A percentile compares a stretch with the other conserved stretches of the same genome.
Conservation (phyloP, 805 yeast genomes). For the Lachancea sp. region DNA sequence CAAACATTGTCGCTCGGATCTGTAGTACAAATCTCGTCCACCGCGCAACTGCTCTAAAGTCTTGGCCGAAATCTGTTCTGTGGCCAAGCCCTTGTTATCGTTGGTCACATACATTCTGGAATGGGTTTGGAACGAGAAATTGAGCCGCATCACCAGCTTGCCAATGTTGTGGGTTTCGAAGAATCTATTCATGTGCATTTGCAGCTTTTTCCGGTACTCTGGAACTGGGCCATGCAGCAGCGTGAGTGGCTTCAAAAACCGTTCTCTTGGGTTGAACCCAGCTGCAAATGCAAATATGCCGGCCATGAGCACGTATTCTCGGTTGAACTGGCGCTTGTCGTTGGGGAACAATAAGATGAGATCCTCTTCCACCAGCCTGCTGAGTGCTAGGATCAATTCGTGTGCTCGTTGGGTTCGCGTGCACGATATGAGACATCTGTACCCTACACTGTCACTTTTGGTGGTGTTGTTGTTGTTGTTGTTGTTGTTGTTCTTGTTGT, state of each 20-base stretch:
- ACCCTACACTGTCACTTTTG: conserved; percentile 12
- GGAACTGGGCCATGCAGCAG: conserved; percentile 70
- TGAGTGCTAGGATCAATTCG: conserved; percentile 19
- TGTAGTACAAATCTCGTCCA: conserved; percentile 42
- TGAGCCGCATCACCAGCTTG: conserved; percentile 54
- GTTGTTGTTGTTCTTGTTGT: no score
- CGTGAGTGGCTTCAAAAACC: conserved; percentile 49
- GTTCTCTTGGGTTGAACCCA: conserved; percentile 59
- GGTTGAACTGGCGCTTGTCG: conserved; percentile 35
- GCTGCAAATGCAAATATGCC: conserved; percentile 60
- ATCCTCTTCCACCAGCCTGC: conserved; percentile 54
- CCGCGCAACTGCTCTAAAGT: conserved; percentile 34
- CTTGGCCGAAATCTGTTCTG: conserved; percentile 26
- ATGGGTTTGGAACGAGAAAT: conserved; percentile 68
- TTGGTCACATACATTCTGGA: conserved; percentile 41
- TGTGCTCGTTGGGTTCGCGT: conserved; percentile 16
- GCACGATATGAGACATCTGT: conserved; percentile 14
- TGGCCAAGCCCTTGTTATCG: conserved; percentile 37
- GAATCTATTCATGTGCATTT: conserved; percentile 59
- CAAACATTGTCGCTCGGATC: conserved; percentile 55
- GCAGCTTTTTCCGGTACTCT: conserved; percentile 48
- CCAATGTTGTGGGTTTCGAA: conserved; percentile 49
- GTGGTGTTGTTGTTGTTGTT: no score
- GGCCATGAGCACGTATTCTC: conserved; percentile 54
- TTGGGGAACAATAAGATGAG: conserved; percentile 44